phyloP scores from a whole-genome alignment of 2,329 filamentous ascomycete species.

The Penicillium hesseltinei region DNA sequence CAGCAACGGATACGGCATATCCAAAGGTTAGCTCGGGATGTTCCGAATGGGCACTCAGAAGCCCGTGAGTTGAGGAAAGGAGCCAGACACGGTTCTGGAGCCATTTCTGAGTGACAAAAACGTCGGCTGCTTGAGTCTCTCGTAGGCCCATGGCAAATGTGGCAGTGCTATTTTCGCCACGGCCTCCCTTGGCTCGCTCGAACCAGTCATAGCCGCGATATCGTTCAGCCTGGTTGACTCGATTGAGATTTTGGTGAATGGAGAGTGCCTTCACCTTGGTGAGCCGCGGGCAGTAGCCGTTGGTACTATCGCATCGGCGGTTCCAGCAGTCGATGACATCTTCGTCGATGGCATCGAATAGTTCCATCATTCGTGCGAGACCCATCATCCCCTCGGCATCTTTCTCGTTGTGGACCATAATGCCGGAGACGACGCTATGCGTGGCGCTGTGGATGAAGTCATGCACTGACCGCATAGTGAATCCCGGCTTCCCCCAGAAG shows the following conservation, averaged over 20 bases:
- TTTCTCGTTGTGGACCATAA: slow-evolving; percentile 46
- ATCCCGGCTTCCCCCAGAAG: slow-evolving; percentile 42
- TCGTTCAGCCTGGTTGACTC: slow-evolving; percentile 34
- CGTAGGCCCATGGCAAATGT: slow-evolving; percentile 29
- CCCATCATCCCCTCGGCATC: slow-evolving; percentile 46
- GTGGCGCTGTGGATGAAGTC: slow-evolving; percentile 40
- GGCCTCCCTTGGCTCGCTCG: slow-evolving; percentile 32
- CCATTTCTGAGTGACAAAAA: slow-evolving; percentile 46
- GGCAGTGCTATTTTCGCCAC: slow-evolving; percentile 16
- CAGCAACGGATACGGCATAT: slow-evolving; percentile 38
- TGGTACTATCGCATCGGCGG: slow-evolving; percentile 58
- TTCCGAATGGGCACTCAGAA: slow-evolving; percentile 36
- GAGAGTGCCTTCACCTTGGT: slow-evolving; percentile 58
- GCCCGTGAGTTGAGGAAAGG: slow-evolving; percentile 41
- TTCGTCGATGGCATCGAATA: slow-evolving; percentile 46
- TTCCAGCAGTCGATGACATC: slow-evolving; percentile 47
- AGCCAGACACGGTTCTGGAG: slow-evolving; percentile 45
- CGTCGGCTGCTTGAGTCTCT: slow-evolving; percentile 45
- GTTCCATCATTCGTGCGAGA: slow-evolving; percentile 44
- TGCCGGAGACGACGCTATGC: slow-evolving; percentile 38
- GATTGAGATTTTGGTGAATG: slow-evolving; percentile 36
- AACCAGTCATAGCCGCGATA: slow-evolving; percentile 41
- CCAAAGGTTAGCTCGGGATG: slow-evolving; percentile 38
- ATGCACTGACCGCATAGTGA: slow-evolving; percentile 42
- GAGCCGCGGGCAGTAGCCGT: slow-evolving; percentile 63